Evolutionary conservation across 2,329 filamentous ascomycete genomes (phyloP).

Genomic region (Alternaria panax): DNA sequence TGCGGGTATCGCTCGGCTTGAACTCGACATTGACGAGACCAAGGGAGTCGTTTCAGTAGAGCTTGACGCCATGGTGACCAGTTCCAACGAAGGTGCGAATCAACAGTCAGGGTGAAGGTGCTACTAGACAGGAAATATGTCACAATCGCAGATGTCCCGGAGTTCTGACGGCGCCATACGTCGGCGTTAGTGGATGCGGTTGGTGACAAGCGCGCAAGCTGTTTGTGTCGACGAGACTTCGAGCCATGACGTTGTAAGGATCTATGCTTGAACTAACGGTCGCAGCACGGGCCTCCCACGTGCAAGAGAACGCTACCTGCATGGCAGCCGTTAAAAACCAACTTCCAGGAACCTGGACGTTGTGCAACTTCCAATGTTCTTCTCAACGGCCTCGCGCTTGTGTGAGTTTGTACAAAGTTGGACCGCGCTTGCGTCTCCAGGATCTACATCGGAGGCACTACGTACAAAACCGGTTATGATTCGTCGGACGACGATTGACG

Average conservation of each 20-base stretch:
- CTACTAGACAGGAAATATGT: conserved; percentile 3
- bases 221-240: conserved; percentile 22
- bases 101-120: background rate
- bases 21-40: conserved; percentile 46
- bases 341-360: conserved; percentile 1
- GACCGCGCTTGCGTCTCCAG: background rate
- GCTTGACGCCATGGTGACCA: conserved; percentile 42
- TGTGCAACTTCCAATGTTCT: background rate
- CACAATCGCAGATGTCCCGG: conserved; percentile 9
- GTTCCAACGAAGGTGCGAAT: background rate
- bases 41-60: conserved; percentile 49
- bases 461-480: background rate
- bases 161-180: conserved; percentile 19
- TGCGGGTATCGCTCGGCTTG: conserved; percentile 30
- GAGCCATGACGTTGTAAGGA: conserved; percentile 23
- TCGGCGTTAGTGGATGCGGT: conserved; percentile 18
- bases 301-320: conserved; percentile 14
- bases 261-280: conserved; percentile 15
- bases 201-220: conserved; percentile 18
- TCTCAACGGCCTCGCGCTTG: background rate
- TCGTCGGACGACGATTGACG: background rate
- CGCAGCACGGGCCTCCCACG: conserved; percentile 15
- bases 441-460: background rate
- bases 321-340: conserved; percentile 15
- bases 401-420: background rate